Evolutionary conservation across 1,284 basidiomycete species (phyloP).

Genomic region (Ustilago curta): DNA sequence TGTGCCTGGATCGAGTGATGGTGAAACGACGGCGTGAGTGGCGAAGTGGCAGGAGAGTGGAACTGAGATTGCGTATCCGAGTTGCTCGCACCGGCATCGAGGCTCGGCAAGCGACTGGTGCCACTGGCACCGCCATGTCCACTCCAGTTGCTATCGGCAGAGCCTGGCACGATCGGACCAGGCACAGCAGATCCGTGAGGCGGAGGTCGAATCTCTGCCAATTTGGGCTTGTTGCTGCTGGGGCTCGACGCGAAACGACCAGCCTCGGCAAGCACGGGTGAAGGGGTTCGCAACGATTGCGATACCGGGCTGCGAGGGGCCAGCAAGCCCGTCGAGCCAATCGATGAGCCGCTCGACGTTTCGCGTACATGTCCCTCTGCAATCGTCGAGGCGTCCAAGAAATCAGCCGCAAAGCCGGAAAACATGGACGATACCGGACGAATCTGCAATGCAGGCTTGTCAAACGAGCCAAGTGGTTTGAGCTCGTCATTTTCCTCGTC

Average conservation of each 20-base stretch:
- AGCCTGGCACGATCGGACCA: constrained; percentile 37
- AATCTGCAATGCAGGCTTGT: constrained; percentile 54
- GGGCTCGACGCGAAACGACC: constrained; percentile 10
- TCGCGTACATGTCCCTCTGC: constrained; percentile 32
- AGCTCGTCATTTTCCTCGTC: constrained; percentile 30
- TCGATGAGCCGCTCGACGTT: constrained; percentile 23
- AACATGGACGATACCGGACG: constrained; percentile 60
- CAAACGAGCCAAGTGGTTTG: constrained; percentile 15
- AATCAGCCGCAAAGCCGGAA: constrained; percentile 52
- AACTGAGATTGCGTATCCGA: constrained; percentile 44
- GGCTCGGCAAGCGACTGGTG: constrained; percentile 32
- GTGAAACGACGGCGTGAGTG: constrained; percentile 46
- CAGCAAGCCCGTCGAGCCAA: constrained; percentile 36
- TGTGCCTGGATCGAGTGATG: constrained; percentile 24
- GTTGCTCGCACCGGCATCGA: constrained; percentile 42
- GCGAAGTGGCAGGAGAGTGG: constrained; percentile 43
- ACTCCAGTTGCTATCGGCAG: constrained; percentile 47
- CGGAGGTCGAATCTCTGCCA: constrained; percentile 35
- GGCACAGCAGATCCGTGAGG: constrained; percentile 37
- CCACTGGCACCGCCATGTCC: constrained; percentile 15
- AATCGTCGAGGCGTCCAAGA: constrained; percentile 48
- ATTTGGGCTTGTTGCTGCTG: constrained; percentile 21
- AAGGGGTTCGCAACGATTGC: constrained; percentile 30
- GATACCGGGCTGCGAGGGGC: constrained; percentile 35
- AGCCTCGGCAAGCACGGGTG: constrained; percentile 21